Conservation (phyloP, 208 protist species). For the Acanthamoeba castellanii region DNA sequence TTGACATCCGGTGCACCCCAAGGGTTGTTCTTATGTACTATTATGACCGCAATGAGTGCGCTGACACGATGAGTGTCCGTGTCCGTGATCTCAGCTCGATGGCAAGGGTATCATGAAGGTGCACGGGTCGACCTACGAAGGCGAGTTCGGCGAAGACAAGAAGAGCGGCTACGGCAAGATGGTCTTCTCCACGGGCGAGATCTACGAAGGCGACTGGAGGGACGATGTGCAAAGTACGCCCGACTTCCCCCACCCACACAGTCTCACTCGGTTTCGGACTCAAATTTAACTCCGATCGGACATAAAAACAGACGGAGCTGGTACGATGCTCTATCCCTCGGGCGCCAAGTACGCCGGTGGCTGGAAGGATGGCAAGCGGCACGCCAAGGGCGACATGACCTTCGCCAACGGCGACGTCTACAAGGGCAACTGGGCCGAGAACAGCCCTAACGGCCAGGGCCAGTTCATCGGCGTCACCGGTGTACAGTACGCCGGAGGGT, state of each 20-base stretch:
- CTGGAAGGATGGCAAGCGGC: constrained; percentile 72
- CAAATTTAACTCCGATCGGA: background rate
- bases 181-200: constrained; percentile 65
- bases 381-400: constrained; percentile 66
- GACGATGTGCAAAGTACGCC: constrained; percentile 61
- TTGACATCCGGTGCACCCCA: background rate
- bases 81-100: constrained; percentile 16
- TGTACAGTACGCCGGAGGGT: constrained; percentile 56
- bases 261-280: background rate
- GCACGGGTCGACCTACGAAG: constrained; percentile 61
- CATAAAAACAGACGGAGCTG: constrained; percentile 1
- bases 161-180: constrained; percentile 69
- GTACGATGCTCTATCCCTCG: constrained; percentile 51
- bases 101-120: constrained; percentile 74
- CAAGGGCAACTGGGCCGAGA: constrained; percentile 65
- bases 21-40: too few species aligned
- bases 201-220: constrained; percentile 73
- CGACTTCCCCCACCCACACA: background rate
- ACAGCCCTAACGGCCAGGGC: constrained; percentile 36
- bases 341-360: constrained; percentile 55
- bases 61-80: too few species aligned
- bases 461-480: constrained; percentile 54
- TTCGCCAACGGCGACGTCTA: constrained; percentile 67
- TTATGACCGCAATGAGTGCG: too few species aligned
- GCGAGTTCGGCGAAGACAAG: constrained; percentile 68